Evolutionary conservation across 108 stramenopile species (phyloP), one percentile per base, ranked within the genome.

Genomic region (Pinguiococcus pyrenoidosus): DNA sequence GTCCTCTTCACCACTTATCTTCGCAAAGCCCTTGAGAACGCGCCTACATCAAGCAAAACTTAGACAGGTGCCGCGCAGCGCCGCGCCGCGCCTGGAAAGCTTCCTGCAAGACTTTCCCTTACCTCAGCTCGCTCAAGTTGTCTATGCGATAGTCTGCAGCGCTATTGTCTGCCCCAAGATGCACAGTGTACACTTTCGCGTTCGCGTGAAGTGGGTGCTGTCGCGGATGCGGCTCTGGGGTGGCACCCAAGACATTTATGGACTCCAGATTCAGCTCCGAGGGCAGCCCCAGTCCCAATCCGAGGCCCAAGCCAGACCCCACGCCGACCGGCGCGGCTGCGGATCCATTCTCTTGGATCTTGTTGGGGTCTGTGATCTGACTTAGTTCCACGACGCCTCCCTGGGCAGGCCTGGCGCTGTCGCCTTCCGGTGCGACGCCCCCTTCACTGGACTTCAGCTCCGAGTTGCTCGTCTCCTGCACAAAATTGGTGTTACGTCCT

Each of bases 161-260:
- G 47, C 62, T 63, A 22, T 53, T 44, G 43, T 53, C 51, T 9
- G 32, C 30, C 0, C 62, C 62, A 36, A 63, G 37, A 32, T 63
- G 62, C 12, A 63, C 62, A 8, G 62, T 63, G 40, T 47, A 63
- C 10, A 63, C 62, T 7, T 33, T 39, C n/a, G 62, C 62, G 29
- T 63, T 37, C n/a, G n/a, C n/a, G n/a, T n/a, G n/a, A n/a, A n/a
- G n/a, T n/a, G n/a, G n/a, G n/a, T n/a, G n/a, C n/a, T n/a, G n/a
- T n/a, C n/a, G n/a, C n/a, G n/a, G n/a, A n/a, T n/a, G n/a, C n/a
- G n/a, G n/a, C n/a, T n/a, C n/a, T n/a, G n/a, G n/a, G n/a, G n/a
- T n/a, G n/a, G n/a, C n/a, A n/a, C n/a, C n/a, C 46, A 21, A 2
- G 46, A 29, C 62, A 63, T 63, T 9, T n/a, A 23, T 3, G 47